Conservation (phyloP, 2,329 filamentous ascomycete genomes). For the Microsporum audouinii region DNA sequence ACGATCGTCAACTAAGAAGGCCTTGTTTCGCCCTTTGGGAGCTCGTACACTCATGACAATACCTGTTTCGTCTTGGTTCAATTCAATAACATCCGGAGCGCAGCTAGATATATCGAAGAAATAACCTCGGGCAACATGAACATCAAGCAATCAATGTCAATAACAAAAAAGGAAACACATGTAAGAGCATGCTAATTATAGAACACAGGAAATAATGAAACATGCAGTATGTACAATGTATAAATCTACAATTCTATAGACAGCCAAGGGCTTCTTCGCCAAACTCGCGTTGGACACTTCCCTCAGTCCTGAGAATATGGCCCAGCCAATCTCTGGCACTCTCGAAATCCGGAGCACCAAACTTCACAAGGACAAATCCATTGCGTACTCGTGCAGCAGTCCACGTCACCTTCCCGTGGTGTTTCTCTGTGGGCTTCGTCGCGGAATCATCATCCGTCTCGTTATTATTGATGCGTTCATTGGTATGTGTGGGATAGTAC, state of each 20-base stretch:
- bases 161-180: background rate
- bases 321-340: slow-evolving; percentile 70
- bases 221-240: background rate
- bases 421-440: slow-evolving; percentile 29
- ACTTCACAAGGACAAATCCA: slow-evolving; percentile 82
- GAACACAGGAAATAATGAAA: background rate
- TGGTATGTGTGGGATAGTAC: background rate
- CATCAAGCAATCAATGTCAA: background rate
- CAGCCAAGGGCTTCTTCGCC: slow-evolving; percentile 54
- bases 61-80: background rate
- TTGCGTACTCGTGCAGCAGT: slow-evolving; percentile 63
- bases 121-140: background rate
- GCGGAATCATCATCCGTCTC: background rate
- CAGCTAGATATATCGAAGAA: background rate
- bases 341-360: slow-evolving; percentile 72
- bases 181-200: background rate
- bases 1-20: background rate
- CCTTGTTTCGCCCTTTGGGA: background rate
- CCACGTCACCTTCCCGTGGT: slow-evolving; percentile 56
- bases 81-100: too few species aligned
- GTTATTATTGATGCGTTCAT: background rate
- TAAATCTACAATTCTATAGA: slow-evolving; percentile 54
- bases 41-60: background rate
- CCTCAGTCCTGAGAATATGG: slow-evolving; percentile 61
- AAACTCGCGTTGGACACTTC: slow-evolving; percentile 58